These are phyloP conservation scores for Paracamarosporium sp. DNA, from an alignment of 2,329 filamentous ascomycete genomes.

Conservation along the genomic window DNA sequence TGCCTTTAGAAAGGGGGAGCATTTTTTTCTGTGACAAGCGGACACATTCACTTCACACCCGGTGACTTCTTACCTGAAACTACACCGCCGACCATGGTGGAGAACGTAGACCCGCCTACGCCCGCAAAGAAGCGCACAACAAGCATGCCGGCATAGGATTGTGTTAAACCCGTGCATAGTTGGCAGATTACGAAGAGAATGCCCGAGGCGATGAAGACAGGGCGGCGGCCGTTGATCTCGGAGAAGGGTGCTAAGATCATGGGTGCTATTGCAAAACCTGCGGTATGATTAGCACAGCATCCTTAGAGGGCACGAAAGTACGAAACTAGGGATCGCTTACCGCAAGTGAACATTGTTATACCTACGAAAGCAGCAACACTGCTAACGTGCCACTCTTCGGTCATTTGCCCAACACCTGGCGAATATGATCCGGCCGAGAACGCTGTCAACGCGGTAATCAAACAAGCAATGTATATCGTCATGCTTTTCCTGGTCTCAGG, in stretches of 20 bases:
- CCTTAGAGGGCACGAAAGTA: background rate
- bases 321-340: constrained; percentile 15
- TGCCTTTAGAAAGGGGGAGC: too few species aligned
- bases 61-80: too few species aligned
- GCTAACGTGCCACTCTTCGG: constrained; percentile 68
- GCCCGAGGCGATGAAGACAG: constrained; percentile 79
- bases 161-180: constrained; percentile 74
- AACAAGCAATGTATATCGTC: constrained; percentile 75
- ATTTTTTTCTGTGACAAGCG: too few species aligned
- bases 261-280: constrained; percentile 79
- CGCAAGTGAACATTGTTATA: constrained; percentile 77
- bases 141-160: constrained; percentile 74
- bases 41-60: too few species aligned
- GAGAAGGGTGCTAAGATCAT: constrained; percentile 90
- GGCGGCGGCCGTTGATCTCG: constrained; percentile 85
- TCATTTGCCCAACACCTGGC: constrained; percentile 71
- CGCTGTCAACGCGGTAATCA: constrained; percentile 78
- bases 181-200: constrained; percentile 75
- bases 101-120: constrained; percentile 78
- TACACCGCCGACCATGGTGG: constrained; percentile 90
- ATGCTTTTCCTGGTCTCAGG: constrained; percentile 71
- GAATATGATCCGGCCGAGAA: constrained; percentile 84
- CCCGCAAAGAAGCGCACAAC: constrained; percentile 78
- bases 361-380: constrained; percentile 72
- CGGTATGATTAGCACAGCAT: background rate